These are phyloP conservation scores for Starmerella sp. DNA, from an alignment of 805 yeast genomes.

Conservation along the genomic window DNA sequence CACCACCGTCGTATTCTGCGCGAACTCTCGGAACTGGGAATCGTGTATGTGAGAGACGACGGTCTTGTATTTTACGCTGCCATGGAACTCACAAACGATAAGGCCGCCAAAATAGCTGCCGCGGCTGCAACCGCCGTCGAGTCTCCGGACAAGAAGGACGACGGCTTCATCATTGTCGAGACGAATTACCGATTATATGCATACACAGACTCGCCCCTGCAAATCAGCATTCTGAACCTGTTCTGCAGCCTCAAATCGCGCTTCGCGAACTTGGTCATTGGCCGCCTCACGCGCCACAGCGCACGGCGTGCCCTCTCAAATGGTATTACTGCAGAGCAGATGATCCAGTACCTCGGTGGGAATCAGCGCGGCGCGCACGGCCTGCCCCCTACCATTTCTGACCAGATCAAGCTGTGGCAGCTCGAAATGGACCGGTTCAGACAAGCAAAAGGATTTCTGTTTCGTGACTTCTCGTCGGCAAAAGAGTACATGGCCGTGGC, in stretches of 20 bases:
- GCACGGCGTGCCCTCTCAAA: constrained; percentile 69
- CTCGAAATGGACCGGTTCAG: constrained; percentile 86
- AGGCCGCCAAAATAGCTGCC: background rate
- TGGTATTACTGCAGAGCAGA: constrained; percentile 93
- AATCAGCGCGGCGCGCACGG: constrained; percentile 60
- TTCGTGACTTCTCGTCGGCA: constrained; percentile 69
- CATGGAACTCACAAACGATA: constrained; percentile 13
- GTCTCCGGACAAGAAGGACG: constrained; percentile 53
- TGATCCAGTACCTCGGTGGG: constrained; percentile 73
- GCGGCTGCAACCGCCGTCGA: constrained; percentile 74
- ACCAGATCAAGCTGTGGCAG: constrained; percentile 94
- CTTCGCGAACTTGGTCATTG: constrained; percentile 85
- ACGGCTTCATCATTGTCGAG: constrained; percentile 75
- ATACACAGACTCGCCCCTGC: constrained; percentile 86
- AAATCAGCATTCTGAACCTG: constrained; percentile 79
- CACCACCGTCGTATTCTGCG: constrained; percentile 81
- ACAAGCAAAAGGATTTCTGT: constrained; percentile 74
- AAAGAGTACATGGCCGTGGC: constrained; percentile 64
- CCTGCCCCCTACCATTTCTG: constrained; percentile 96
- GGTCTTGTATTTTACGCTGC: constrained; percentile 19
- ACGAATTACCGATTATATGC: constrained; percentile 91
- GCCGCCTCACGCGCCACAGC: constrained; percentile 86
- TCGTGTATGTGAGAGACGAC: constrained; percentile 50
- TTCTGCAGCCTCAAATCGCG: constrained; percentile 79
- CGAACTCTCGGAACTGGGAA: constrained; percentile 83